Percentiles rank a stretch among this genome's conserved stretches.
phyloP scores from a whole-genome alignment of 225 moss, liverwort and hornwort species.

The Physcomitrium patens region DNA sequence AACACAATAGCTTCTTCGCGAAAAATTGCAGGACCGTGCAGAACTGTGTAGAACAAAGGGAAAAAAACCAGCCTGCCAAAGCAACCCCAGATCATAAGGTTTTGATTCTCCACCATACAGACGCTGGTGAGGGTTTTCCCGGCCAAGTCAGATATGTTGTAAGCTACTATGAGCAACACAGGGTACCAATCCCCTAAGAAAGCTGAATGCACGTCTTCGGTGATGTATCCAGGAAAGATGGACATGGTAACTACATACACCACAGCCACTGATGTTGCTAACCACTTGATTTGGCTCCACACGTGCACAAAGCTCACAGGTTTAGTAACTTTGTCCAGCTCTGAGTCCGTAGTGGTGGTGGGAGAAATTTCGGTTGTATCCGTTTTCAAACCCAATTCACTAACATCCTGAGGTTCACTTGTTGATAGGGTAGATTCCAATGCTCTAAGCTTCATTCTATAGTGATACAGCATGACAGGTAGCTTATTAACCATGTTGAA shows the following conservation, averaged over 20 bases:
- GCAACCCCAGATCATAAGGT: conserved; percentile 44
- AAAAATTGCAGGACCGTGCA: conserved; percentile 68
- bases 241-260: conserved; percentile 65
- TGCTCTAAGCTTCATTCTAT: conserved; percentile 53
- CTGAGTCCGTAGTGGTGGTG: conserved; percentile 39
- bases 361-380: conserved; percentile 44
- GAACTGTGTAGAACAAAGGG: conserved; percentile 63
- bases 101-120: conserved; percentile 53
- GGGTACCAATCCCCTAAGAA: conserved; percentile 82
- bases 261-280: conserved; percentile 51
- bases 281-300: conserved; percentile 68
- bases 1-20: conserved; percentile 76
- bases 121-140: conserved; percentile 69
- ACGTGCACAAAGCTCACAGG: conserved; percentile 51
- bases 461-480: conserved; percentile 75
- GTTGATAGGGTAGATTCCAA: conserved; percentile 31
- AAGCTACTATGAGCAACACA: conserved; percentile 63
- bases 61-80: conserved; percentile 69
- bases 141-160: conserved; percentile 68
- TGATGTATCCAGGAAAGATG: conserved; percentile 85
- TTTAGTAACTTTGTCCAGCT: conserved; percentile 45
- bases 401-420: conserved; percentile 32
- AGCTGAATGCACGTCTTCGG: conserved; percentile 83
- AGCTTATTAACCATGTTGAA: conserved; percentile 75
- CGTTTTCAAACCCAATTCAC: conserved; percentile 51